A percentile compares a stretch with the other conserved stretches of the same genome.
phyloP scores from a whole-genome alignment of 2,329 filamentous ascomycete genomes.

The Phialophora expanda region DNA sequence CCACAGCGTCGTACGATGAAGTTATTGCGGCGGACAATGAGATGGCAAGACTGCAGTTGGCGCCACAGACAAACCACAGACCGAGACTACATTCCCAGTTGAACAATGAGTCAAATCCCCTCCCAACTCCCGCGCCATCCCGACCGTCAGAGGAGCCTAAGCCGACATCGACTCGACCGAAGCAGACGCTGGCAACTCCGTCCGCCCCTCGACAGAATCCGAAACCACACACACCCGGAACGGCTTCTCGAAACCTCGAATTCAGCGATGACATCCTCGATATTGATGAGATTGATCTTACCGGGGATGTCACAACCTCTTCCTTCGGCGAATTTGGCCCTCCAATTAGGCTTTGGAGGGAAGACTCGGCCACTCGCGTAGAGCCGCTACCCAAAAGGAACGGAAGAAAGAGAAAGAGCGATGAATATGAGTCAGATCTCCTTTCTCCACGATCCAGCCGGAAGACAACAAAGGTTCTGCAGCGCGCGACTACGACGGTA shows the following conservation, averaged over 20 bases:
- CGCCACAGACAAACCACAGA: slow-evolving; percentile 49
- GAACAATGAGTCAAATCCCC: slow-evolving; percentile 13
- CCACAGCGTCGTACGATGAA: slow-evolving; percentile 26
- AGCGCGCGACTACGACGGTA: slow-evolving; percentile 6
- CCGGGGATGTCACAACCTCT: slow-evolving; percentile 43
- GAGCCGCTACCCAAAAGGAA: slow-evolving; percentile 45
- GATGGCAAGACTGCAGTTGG: slow-evolving; percentile 54
- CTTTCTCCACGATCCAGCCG: slow-evolving; percentile 24
- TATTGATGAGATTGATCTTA: slow-evolving; percentile 52
- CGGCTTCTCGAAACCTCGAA: slow-evolving; percentile 25
- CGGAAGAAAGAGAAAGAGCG: slow-evolving; percentile 57
- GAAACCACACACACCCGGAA: slow-evolving; percentile 23
- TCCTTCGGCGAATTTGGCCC: slow-evolving; percentile 51
- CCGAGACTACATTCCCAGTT: slow-evolving; percentile 45
- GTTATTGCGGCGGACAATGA: slow-evolving; percentile 28
- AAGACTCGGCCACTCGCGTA: slow-evolving; percentile 49
- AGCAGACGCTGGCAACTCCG: slow-evolving; percentile 27
- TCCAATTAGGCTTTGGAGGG: slow-evolving; percentile 51
- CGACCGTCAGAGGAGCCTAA: slow-evolving; percentile 26
- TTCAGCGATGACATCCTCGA: slow-evolving; percentile 41
- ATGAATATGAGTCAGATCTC: slow-evolving; percentile 46
- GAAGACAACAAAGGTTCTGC: slow-evolving; percentile 19
- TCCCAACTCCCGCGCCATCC: slow-evolving; percentile 37
- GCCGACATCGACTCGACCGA: slow-evolving; percentile 14
- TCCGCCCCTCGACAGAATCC: slow-evolving; percentile 34